Conservation (phyloP, 805 yeast genomes). For the Wickerhamiella slavikovae region DNA sequence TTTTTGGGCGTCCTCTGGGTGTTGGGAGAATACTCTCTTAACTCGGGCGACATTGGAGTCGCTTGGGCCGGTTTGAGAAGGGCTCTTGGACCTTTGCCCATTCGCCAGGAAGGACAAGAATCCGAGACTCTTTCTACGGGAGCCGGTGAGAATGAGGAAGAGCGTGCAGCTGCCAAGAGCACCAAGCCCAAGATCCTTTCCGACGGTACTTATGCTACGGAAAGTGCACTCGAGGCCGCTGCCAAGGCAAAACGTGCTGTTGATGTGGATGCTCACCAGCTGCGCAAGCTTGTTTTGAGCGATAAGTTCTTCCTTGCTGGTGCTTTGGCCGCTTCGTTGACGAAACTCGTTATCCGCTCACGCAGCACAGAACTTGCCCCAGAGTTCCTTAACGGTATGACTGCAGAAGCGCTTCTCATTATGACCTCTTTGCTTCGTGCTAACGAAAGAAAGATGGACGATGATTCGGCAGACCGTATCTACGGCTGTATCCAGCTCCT, state of each 20-base stretch:
- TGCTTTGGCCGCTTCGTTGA: constrained; percentile 68
- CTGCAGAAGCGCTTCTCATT: constrained; percentile 85
- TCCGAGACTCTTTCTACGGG: constrained; percentile 16
- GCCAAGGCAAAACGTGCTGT: constrained; percentile 20
- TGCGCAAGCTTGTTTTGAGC: constrained; percentile 59
- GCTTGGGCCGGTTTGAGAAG: constrained; percentile 77
- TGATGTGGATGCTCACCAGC: constrained; percentile 30
- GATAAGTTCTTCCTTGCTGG: constrained; percentile 89
- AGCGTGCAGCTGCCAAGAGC: constrained; percentile 17
- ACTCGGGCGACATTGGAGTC: constrained; percentile 48
- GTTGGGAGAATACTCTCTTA: constrained; percentile 72
- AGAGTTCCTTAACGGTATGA: constrained; percentile 54
- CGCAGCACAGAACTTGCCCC: constrained; percentile 25
- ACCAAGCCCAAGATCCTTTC: constrained; percentile 61
- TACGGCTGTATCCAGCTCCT: constrained; percentile 68
- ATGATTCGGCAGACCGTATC: constrained; percentile 90
- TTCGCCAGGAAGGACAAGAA: constrained; percentile 25
- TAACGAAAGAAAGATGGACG: constrained; percentile 74
- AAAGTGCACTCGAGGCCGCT: constrained; percentile 44
- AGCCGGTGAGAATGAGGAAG: constrained; percentile 8
- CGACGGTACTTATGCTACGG: constrained; percentile 99
- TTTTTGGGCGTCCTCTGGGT: constrained; percentile 91
- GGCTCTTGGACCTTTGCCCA: constrained; percentile 81
- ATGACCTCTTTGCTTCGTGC: constrained; percentile 82
- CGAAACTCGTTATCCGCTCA: constrained; percentile 68